These are phyloP conservation scores for Limonium bicolor DNA, from an alignment of 148 eudicot genomes.

Conservation along the genomic window DNA sequence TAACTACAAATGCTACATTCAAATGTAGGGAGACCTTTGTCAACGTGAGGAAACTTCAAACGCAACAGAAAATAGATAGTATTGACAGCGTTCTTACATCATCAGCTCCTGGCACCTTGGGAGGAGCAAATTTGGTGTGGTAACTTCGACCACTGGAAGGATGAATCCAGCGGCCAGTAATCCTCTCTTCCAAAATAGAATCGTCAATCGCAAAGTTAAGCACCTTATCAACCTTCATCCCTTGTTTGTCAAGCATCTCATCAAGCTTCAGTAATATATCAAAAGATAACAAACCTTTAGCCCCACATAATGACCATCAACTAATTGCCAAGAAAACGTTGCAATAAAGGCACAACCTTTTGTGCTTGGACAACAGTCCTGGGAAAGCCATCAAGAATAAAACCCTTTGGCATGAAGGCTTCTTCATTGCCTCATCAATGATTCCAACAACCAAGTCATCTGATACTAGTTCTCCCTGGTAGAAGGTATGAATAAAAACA, in stretches of 20 bases:
- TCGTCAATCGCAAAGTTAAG: slow-evolving; percentile 93
- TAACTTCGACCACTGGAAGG: slow-evolving; percentile 85
- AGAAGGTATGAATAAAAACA: neutral
- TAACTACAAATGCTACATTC: too few relatives aligned
- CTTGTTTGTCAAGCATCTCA: slow-evolving; percentile 82
- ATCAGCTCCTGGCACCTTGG: slow-evolving; percentile 71
- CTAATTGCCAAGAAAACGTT: too few relatives aligned
- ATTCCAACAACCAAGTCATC: slow-evolving; percentile 91
- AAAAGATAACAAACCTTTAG: neutral
- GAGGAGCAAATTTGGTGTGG: slow-evolving; percentile 93
- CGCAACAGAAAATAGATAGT: too few relatives aligned
- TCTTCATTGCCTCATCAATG: slow-evolving; percentile 85
- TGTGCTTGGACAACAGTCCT: slow-evolving; percentile 88
- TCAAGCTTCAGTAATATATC: slow-evolving; percentile 49
- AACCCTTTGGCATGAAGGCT: slow-evolving; percentile 93
- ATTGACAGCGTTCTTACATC: slow-evolving; percentile 44
- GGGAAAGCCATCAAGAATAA: slow-evolving; percentile 96
- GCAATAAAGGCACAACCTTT: slow-evolving; percentile 64
- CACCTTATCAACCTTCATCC: slow-evolving; percentile 71
- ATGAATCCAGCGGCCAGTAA: slow-evolving; percentile 95
- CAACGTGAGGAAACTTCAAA: too few relatives aligned
- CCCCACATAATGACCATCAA: neutral
- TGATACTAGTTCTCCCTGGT: slow-evolving; percentile 77
- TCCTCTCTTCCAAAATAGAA: slow-evolving; percentile 85
- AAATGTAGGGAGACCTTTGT: too few relatives aligned